Percentiles rank a stretch among this genome's conserved stretches.
Evolutionary conservation across 2,329 filamentous ascomycete species (phyloP).

Genomic region (Periconia macrospinosa): DNA sequence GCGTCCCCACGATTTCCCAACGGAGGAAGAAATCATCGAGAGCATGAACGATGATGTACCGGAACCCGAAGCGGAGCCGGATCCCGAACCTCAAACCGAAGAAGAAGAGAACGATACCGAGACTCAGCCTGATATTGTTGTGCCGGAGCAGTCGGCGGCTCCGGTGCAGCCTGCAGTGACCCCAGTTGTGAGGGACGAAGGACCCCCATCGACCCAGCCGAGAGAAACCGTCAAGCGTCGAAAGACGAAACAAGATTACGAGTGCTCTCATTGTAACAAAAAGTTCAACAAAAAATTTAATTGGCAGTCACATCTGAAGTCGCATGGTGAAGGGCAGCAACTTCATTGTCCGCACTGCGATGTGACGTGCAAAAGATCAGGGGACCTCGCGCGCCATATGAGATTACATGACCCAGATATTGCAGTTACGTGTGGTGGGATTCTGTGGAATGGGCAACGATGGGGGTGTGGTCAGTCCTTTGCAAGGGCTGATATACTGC

Average conservation of each 20-base stretch:
- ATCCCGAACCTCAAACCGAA: neutral
- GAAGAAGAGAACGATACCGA: neutral
- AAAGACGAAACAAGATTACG: slow-evolving; percentile 3
- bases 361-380: neutral
- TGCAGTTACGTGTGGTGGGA: slow-evolving; percentile 6
- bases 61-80: slow-evolving; percentile 4
- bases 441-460: slow-evolving; percentile 6
- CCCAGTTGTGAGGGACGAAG: neutral
- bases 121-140: neutral
- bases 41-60: slow-evolving; percentile 1
- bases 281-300: slow-evolving; percentile 14
- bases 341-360: slow-evolving; percentile 5
- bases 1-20: slow-evolving; percentile 5
- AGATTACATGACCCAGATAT: slow-evolving; percentile 5
- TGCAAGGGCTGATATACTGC: slow-evolving; percentile 10
- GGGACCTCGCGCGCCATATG: slow-evolving; percentile 9
- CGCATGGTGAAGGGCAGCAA: slow-evolving; percentile 2
- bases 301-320: slow-evolving; percentile 10
- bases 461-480: slow-evolving; percentile 19
- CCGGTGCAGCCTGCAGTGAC: neutral
- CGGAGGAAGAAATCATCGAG: slow-evolving; percentile 7
- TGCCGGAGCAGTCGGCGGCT: neutral
- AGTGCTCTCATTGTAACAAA: slow-evolving; percentile 11
- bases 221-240: neutral
- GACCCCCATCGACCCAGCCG: neutral